Percentiles rank a stretch among this genome's conserved stretches.
Conservation (phyloP, 2,329 filamentous ascomycete species). For the Trichothecium roseum region DNA sequence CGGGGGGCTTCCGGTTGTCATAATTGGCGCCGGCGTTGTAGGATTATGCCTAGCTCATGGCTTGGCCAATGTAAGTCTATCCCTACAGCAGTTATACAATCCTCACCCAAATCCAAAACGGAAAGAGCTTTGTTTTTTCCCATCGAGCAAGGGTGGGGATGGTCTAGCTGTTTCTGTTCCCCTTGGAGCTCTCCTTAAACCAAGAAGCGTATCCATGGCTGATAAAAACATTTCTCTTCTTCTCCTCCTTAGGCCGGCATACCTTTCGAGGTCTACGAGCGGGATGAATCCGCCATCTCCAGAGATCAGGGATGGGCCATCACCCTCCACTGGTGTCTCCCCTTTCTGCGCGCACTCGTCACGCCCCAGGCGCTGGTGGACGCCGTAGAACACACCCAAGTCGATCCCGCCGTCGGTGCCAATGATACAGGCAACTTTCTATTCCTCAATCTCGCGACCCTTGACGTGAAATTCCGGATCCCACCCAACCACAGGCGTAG, state of each 20-base stretch:
- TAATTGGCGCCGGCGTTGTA: conserved; percentile 25
- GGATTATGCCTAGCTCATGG: conserved; percentile 25
- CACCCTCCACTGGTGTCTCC: conserved; percentile 43
- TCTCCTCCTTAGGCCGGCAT: conserved; percentile 13
- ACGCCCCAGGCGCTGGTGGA: conserved; percentile 1
- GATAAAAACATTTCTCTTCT: background rate
- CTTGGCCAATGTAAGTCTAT: conserved; percentile 19
- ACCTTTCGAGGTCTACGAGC: conserved; percentile 19
- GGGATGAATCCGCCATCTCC: conserved; percentile 6
- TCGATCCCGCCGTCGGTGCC: conserved; percentile 21
- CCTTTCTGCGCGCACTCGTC: conserved; percentile 5
- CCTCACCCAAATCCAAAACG: background rate
- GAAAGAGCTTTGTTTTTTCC: no score
- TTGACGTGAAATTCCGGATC: conserved; percentile 19
- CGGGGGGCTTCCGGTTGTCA: conserved; percentile 17
- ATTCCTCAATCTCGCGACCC: conserved; percentile 20
- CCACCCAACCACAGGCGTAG: conserved; percentile 18
- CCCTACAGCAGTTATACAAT: background rate
- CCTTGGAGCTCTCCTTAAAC: no score
- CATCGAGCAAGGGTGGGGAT: background rate
- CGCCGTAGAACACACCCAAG: conserved; percentile 5
- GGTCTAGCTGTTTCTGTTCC: no score
- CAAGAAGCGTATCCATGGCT: no score
- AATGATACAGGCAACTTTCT: conserved; percentile 21
- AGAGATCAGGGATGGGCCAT: conserved; percentile 40